phyloP scores from a whole-genome alignment of 495 filamentous ascomycete genomes.

The Lophiotrema nucula region DNA sequence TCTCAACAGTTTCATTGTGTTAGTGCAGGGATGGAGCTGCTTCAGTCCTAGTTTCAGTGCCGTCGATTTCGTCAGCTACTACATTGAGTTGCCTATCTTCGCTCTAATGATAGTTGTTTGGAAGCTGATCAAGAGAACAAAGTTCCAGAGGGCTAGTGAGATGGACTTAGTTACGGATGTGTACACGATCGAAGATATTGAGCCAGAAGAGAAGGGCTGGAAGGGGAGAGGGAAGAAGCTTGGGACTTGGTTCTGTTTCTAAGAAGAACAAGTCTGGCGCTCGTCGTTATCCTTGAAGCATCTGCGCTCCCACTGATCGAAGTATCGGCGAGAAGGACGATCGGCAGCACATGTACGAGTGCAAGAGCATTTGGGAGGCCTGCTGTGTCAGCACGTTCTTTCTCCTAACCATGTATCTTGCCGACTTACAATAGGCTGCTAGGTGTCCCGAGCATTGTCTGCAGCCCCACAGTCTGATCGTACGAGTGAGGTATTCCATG shows the following conservation, averaged over 20 bases:
- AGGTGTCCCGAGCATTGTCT: too few relatives aligned
- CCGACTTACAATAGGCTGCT: too few relatives aligned
- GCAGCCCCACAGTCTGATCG: too few relatives aligned
- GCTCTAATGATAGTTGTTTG: slow-evolving; percentile 52
- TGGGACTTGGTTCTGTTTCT: slow-evolving; percentile 36
- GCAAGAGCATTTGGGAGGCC: too few relatives aligned
- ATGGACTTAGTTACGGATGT: slow-evolving; percentile 58
- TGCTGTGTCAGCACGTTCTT: too few relatives aligned
- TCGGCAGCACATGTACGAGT: too few relatives aligned
- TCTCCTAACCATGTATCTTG: too few relatives aligned
- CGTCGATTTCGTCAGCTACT: slow-evolving; percentile 54
- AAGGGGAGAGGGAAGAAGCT: slow-evolving; percentile 24
- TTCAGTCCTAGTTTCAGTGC: slow-evolving; percentile 53
- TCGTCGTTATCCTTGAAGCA: too few relatives aligned
- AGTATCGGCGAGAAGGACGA: too few relatives aligned
- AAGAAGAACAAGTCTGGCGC: too few relatives aligned
- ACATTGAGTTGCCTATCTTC: slow-evolving; percentile 54
- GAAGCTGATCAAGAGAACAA: slow-evolving; percentile 51
- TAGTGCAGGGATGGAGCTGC: slow-evolving; percentile 61
- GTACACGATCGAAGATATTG: slow-evolving; percentile 41
- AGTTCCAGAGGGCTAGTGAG: slow-evolving; percentile 41
- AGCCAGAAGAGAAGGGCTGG: slow-evolving; percentile 22
- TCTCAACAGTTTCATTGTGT: slow-evolving; percentile 55
- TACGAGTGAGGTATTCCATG: too few relatives aligned
- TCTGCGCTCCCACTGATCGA: too few relatives aligned